These are phyloP conservation scores for Sclerotinia borealis DNA, from an alignment of 2,329 filamentous ascomycete genomes.

Conservation along the genomic window DNA sequence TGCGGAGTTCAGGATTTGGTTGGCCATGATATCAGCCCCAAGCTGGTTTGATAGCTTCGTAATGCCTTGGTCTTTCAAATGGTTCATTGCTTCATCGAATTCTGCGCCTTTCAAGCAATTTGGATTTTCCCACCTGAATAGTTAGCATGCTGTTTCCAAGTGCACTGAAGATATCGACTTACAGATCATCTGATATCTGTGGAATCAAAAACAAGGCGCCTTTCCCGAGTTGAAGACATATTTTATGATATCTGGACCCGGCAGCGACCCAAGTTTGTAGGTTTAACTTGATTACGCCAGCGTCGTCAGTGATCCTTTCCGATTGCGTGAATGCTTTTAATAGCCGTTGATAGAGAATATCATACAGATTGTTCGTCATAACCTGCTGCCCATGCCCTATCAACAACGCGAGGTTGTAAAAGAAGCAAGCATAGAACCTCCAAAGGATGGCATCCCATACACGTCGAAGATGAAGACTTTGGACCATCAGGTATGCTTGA, in stretches of 20 bases:
- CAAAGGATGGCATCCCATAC: neutral
- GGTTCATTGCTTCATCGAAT: neutral
- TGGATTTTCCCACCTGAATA: neutral
- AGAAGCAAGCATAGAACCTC: neutral
- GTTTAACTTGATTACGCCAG: neutral
- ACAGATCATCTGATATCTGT: neutral
- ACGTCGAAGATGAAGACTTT: neutral
- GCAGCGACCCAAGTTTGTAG: neutral
- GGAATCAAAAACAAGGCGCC: neutral
- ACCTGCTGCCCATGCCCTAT: neutral
- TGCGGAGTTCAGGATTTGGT: neutral
- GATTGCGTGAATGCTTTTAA: neutral
- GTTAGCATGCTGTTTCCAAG: neutral
- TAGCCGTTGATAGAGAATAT: neutral
- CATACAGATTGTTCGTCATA: neutral
- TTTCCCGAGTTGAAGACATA: neutral
- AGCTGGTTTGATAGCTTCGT: neutral
- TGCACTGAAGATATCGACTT: neutral
- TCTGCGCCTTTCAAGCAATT: neutral
- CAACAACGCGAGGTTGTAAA: neutral
- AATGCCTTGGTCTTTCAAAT: neutral
- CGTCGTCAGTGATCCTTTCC: neutral
- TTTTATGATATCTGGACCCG: neutral
- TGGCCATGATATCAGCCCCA: neutral
- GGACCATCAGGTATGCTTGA: neutral